phyloP scores from a whole-genome alignment of 805 yeast genomes.

The Saturnispora quitensis region DNA sequence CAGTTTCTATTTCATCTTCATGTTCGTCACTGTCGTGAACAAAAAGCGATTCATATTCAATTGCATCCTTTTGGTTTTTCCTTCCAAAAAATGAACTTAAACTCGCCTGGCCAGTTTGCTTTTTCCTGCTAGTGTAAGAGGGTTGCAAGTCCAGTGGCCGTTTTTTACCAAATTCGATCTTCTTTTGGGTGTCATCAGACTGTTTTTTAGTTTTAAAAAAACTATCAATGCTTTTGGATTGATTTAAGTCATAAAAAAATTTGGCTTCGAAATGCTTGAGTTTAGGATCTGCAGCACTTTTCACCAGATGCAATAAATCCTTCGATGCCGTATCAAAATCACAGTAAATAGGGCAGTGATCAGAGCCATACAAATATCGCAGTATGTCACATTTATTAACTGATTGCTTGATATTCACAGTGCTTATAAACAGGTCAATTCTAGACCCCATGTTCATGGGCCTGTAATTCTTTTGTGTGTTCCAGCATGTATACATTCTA shows the following conservation, averaged over 20 bases:
- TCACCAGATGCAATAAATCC: not conserved
- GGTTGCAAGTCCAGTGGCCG: not conserved
- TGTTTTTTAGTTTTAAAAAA: conserved; percentile 19
- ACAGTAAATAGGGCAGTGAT: conserved; percentile 85
- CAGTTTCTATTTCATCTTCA: not conserved
- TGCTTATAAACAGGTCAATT: conserved; percentile 64
- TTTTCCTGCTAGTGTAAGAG: conserved; percentile 17
- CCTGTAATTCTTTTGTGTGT: conserved; percentile 63
- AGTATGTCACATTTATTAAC: conserved; percentile 38
- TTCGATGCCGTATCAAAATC: conserved; percentile 38
- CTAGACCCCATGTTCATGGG: conserved; percentile 84
- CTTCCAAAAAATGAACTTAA: conserved; percentile 1
- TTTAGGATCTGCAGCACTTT: not conserved
- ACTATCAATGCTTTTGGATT: conserved; percentile 22
- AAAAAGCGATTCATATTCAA: conserved; percentile 8
- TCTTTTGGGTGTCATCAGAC: not conserved
- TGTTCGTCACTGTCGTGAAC: conserved; percentile 14
- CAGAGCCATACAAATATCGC: conserved; percentile 74
- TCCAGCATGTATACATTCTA: conserved; percentile 88
- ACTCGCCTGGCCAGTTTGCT: conserved; percentile 11
- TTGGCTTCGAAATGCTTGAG: conserved; percentile 44
- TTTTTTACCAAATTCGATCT: conserved; percentile 3
- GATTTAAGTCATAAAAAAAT: conserved; percentile 33
- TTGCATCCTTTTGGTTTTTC: not conserved
- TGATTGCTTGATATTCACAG: conserved; percentile 33